A percentile compares a stretch with the other conserved stretches of the same genome.
Evolutionary conservation across 139 green algal species (phyloP).

Genomic region (Chlamydomonas eustigma): DNA sequence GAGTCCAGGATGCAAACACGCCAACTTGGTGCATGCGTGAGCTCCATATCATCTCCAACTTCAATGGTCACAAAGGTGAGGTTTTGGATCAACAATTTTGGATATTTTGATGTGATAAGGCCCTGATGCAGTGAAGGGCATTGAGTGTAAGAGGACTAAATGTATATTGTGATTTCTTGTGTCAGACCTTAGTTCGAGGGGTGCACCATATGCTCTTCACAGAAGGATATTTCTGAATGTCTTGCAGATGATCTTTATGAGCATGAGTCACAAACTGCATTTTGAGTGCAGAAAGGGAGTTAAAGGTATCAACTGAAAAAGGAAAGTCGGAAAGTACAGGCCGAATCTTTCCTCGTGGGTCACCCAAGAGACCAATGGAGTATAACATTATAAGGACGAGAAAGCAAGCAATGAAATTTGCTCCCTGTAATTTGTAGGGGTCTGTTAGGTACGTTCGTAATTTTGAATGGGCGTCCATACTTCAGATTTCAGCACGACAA

Average conservation of each 20-base stretch:
- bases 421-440: too few relatives aligned
- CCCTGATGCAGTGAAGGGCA: background rate
- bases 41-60: background rate
- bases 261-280: background rate
- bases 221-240: background rate
- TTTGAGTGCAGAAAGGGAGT: background rate
- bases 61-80: background rate
- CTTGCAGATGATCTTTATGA: background rate
- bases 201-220: background rate
- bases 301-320: background rate
- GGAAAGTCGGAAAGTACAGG: background rate
- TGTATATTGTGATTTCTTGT: background rate
- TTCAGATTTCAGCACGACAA: too few relatives aligned
- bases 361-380: background rate
- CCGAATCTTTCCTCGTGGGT: background rate
- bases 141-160: background rate
- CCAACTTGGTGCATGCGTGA: background rate
- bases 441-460: too few relatives aligned
- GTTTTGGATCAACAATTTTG: background rate
- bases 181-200: background rate
- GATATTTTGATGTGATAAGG: background rate
- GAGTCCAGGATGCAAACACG: background rate
- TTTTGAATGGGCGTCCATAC: too few relatives aligned
- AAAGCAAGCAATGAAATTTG: too few relatives aligned
- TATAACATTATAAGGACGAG: too few relatives aligned